These are phyloP conservation scores for Kuraishia hungarica DNA, from an alignment of 805 yeast genomes.

Conservation along the genomic window DNA sequence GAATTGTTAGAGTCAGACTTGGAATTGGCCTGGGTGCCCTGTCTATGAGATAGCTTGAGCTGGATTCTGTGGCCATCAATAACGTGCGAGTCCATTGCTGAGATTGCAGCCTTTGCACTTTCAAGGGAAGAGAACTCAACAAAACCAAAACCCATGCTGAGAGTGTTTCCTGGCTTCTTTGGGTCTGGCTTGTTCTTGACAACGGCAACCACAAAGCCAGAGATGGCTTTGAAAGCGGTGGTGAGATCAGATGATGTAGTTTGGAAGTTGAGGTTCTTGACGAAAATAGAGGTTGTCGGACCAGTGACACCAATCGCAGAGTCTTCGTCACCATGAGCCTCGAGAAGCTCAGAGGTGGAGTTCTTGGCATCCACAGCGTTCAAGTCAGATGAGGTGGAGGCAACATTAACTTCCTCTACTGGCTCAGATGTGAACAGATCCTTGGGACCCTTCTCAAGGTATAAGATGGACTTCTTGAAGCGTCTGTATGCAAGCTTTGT, in stretches of 20 bases:
- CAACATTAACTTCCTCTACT: conserved; percentile 23
- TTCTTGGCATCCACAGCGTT: conserved; percentile 32
- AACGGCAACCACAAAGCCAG: conserved; percentile 76
- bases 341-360: conserved; percentile 36
- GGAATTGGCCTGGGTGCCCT: conserved; percentile 28
- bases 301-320: conserved; percentile 43
- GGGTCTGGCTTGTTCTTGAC: conserved; percentile 87
- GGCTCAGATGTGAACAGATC: conserved; percentile 65
- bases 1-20: conserved; percentile 21
- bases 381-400: conserved; percentile 24
- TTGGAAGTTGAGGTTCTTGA: conserved; percentile 84
- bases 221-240: conserved; percentile 55
- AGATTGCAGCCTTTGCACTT: conserved; percentile 71
- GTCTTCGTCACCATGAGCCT: conserved; percentile 16
- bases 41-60: conserved; percentile 81
- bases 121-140: conserved; percentile 78
- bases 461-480: conserved; percentile 78
- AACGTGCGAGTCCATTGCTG: conserved; percentile 62
- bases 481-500: conserved; percentile 80
- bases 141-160: conserved; percentile 97
- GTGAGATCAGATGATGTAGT: conserved; percentile 55
- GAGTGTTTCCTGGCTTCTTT: conserved; percentile 51
- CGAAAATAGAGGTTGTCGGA: conserved; percentile 80
- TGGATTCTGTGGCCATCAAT: conserved; percentile 88
- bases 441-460: conserved; percentile 90